Base-by-base conservation (phyloP, 2,329 filamentous ascomycete species). In the Grosmannia huntii region DNA sequence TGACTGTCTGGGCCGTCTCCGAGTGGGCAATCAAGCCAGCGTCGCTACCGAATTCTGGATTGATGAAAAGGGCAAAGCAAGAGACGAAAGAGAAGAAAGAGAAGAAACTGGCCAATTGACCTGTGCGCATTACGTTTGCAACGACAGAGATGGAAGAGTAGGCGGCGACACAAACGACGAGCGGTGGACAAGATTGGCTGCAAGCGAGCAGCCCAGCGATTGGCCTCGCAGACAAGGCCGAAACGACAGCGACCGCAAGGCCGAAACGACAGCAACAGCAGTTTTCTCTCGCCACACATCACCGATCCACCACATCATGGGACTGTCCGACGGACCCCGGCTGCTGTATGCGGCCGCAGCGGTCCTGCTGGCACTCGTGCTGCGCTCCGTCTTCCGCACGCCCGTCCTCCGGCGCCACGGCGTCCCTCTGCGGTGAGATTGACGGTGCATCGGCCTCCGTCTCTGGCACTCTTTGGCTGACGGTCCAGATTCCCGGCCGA, bases 401-500 rank as follows among this genome's bases (percentile, higher is more conserved):
- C 61, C 63, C 10, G 49, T 57, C 21, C 56, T 65, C 7, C 59
- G 52, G 11, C 64, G 64, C 25, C 48, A 64, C 33, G 64, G 64
- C 41, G 50, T 54, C 1, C 62, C 64, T 0, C 57, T 65, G 10
- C 53, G 59, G 62, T 62, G 28, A 10, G 49, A 16, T 50, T 44
- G 4, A 9, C 11, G 41, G 19, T n/a, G 41, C 19, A 4, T 19
- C 16, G 19, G 41, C 2, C 41, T 44, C 19, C 2, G 41, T 16
- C 27, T 16, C 21, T n/a, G 9, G 7, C 12, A 14, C 9, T 31
- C 10, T n/a, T 21, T 33, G 28, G 3, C 19, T n/a, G 23, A 36
- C 38, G 28, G 19, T 46, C 12, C 57, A 78, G 76, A 57, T 75
- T 72, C 55, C 74, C 78, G 0, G 76, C 76, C 2, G 71, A 77